Conservation (phyloP, 495 filamentous ascomycete species). For the Aspergillus biplanus region DNA sequence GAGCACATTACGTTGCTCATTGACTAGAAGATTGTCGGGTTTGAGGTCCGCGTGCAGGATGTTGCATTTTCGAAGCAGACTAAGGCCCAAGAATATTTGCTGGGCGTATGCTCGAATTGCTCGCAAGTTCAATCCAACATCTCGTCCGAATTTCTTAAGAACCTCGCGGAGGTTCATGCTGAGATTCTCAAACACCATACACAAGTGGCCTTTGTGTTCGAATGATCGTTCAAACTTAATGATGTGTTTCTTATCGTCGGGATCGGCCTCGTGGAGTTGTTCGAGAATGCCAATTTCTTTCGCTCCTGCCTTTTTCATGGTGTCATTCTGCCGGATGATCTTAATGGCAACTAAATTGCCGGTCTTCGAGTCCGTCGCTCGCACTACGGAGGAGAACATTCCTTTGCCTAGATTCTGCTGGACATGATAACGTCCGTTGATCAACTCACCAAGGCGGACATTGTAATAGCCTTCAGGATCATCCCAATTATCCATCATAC, state of each 20-base stretch:
- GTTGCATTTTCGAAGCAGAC: constrained; percentile 84
- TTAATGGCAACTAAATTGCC: constrained; percentile 83
- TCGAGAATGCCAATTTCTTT: constrained; percentile 93
- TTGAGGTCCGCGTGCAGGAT: constrained; percentile 96
- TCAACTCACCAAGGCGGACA: constrained; percentile 82
- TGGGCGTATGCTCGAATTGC: constrained; percentile 87
- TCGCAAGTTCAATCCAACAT: constrained; percentile 84
- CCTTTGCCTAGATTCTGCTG: constrained; percentile 87
- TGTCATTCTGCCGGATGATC: constrained; percentile 92
- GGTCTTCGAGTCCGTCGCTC: constrained; percentile 77
- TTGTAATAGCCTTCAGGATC: constrained; percentile 96
- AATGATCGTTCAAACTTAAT: constrained; percentile 85
- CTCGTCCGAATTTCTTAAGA: constrained; percentile 95
- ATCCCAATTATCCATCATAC: constrained; percentile 91
- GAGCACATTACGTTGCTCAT: constrained; percentile 79
- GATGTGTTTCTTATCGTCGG: constrained; percentile 89
- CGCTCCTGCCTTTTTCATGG: constrained; percentile 87
- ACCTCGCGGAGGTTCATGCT: constrained; percentile 91
- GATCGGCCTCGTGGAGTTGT: constrained; percentile 79
- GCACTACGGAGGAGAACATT: constrained; percentile 95
- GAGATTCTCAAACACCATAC: constrained; percentile 95
- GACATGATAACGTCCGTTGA: constrained; percentile 86
- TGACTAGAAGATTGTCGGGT: constrained; percentile 94
- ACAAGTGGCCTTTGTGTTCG: constrained; percentile 93
- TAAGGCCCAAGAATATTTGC: constrained; percentile 90